A percentile compares a stretch with the other conserved stretches of the same genome.
phyloP scores from a whole-genome alignment of 1,139 yeast species.

The Kurtzmaniella quercitrusa region DNA sequence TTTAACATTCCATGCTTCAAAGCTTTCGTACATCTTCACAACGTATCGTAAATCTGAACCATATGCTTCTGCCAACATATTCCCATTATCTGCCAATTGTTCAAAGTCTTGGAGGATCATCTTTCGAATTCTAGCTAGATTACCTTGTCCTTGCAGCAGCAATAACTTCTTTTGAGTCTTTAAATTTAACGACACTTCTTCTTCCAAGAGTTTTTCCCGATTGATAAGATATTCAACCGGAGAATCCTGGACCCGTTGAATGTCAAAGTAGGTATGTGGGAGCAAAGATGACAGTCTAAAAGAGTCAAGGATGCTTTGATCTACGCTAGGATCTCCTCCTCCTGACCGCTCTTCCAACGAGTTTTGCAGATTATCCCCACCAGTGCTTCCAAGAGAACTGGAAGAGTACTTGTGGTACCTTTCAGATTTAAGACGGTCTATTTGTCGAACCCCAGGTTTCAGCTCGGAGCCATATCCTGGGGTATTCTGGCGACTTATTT shows the following conservation, averaged over 20 bases:
- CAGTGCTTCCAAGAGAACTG: neutral
- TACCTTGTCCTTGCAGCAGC: slow-evolving; percentile 28
- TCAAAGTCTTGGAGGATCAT: slow-evolving; percentile 23
- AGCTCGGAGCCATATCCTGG: neutral
- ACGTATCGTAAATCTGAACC: slow-evolving; percentile 31
- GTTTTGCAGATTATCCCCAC: neutral
- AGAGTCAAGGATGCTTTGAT: neutral
- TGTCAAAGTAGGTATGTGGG: neutral
- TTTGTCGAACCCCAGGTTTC: neutral
- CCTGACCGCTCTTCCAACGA: neutral
- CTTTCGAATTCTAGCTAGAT: slow-evolving; percentile 25
- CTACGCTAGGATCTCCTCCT: neutral
- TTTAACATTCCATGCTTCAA: slow-evolving; percentile 43
- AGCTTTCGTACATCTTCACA: slow-evolving; percentile 23
- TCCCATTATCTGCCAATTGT: slow-evolving; percentile 39
- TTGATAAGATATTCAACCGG: slow-evolving; percentile 31
- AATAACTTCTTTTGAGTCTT: slow-evolving; percentile 18
- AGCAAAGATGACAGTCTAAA: neutral
- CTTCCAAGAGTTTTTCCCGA: slow-evolving; percentile 19
- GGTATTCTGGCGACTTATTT: neutral
- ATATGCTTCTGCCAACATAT: slow-evolving; percentile 49
- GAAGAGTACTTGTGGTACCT: neutral
- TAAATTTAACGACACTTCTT: slow-evolving; percentile 20
- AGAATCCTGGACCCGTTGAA: slow-evolving; percentile 12
- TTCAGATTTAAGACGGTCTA: neutral